Base-by-base conservation (phyloP, 768 basidiomycete species). In the Lactarius indigo region DNA sequence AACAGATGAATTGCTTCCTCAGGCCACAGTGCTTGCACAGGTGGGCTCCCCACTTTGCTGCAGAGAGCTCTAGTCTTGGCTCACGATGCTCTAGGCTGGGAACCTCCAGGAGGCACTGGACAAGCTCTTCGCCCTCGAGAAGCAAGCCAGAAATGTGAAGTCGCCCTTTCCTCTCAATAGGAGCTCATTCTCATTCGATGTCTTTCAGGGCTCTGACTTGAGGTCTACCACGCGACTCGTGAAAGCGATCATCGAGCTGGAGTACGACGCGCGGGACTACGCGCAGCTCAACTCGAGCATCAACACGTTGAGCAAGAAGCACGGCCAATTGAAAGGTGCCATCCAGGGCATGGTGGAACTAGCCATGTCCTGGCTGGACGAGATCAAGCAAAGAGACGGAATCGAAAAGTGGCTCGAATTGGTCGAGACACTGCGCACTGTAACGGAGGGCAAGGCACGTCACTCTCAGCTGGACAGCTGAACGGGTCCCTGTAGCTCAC, bases 391-490 rank as follows among this genome's bases (percentile, higher is more conserved):
- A 72, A 78, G 80, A 52, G 83, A 88, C 70, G 91, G 92, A 50
- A 79, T 81, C 28, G 86, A 87, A 70, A 85, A 83, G 74, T 96
- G 94, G 92, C 79, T 98, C 57, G 89, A 94, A 72, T 78, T 98
- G 55, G 85, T 98, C 41, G 89, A 96, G 78, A 96, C 94, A 5
- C 76, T 99, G 71, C 85, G 96, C 74, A 81, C 84, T 52, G 92
- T 99, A 50, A 96, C 97, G 0, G 97, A 99, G 80, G 97, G 97
- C 61, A 99, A 98, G 87, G 96, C 91, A 71, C 65, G 86, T 18
- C 56, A n/a, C 55, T 20, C 28, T 23, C 3, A 42, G 30, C 26
- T 18, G 42, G n/a, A 75, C 50, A 23, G 13, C 26, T 18, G 10
- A 18, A 4, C 20, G 35, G 17, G 55, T 17, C 61, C 56, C 15